Evolutionary conservation across 1,284 basidiomycete species (phyloP).

Genomic region (Cutaneotrichosporon spelunceum): DNA sequence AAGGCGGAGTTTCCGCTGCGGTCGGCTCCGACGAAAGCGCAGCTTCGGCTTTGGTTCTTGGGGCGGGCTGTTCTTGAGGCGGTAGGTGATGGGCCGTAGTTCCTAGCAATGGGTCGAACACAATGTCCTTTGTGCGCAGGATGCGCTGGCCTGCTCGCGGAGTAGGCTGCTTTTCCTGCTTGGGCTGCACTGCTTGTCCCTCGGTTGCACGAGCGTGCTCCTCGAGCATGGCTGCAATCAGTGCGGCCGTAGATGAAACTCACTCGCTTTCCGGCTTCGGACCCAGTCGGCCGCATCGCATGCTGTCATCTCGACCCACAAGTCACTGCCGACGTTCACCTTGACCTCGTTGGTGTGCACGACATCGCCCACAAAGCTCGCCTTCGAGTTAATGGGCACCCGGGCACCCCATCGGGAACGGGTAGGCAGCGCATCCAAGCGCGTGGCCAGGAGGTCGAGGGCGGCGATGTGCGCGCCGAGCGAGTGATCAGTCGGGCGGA

Average conservation of each 20-base stretch:
- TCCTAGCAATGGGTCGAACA: conserved; percentile 19
- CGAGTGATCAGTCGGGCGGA: conserved; percentile 28
- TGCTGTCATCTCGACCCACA: conserved; percentile 46
- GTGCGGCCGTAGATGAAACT: conserved; percentile 12
- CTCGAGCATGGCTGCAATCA: conserved; percentile 25
- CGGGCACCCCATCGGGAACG: conserved; percentile 30
- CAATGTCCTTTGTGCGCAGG: conserved; percentile 7
- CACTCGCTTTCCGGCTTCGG: conserved; percentile 32
- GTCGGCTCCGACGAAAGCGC: too few species aligned
- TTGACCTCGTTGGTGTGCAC: conserved; percentile 39
- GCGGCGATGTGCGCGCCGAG: conserved; percentile 33
- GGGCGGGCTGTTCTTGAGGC: background rate
- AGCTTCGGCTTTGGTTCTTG: background rate
- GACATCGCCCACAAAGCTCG: conserved; percentile 35
- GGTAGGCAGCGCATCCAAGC: conserved; percentile 26
- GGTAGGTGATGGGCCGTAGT: background rate
- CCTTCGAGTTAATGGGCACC: conserved; percentile 40
- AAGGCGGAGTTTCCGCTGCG: too few species aligned
- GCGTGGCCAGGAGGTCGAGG: conserved; percentile 34
- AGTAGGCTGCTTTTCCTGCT: background rate
- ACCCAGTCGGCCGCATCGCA: conserved; percentile 39
- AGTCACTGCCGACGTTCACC: conserved; percentile 34
- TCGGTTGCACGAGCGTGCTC: conserved; percentile 29
- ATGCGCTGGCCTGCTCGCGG: background rate
- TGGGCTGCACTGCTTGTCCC: conserved; percentile 13